phyloP scores from a whole-genome alignment of 176 grass and related monocot genomes.

The Carex cristatella region DNA sequence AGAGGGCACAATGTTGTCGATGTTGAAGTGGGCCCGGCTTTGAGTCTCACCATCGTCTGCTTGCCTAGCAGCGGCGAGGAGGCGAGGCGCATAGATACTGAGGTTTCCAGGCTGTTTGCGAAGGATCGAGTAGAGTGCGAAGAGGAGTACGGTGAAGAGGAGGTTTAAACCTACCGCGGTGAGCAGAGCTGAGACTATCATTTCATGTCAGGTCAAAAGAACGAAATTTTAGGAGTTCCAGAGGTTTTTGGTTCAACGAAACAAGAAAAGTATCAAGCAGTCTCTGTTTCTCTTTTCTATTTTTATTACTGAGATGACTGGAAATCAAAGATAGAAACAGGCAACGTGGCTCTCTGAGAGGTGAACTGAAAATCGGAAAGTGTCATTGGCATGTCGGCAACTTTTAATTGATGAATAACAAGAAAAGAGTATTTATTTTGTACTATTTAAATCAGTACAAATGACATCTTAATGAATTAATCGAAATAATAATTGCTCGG shows the following conservation, averaged over 20 bases:
- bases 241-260: slow-evolving; percentile 18
- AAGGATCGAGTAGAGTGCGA: slow-evolving; percentile 57
- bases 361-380: too few species aligned
- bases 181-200: slow-evolving; percentile 84
- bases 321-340: background rate
- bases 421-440: background rate
- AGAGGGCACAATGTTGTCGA: slow-evolving; percentile 41
- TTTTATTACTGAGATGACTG: background rate
- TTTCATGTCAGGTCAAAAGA: slow-evolving; percentile 8
- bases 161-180: slow-evolving; percentile 92
- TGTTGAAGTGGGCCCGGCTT: slow-evolving; percentile 8
- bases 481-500: too few species aligned
- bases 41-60: background rate
- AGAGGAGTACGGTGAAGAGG: slow-evolving; percentile 57
- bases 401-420: background rate
- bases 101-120: slow-evolving; percentile 46
- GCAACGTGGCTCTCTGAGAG: background rate
- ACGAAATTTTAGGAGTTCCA: background rate
- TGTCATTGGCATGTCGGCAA: too few species aligned
- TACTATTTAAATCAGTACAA: background rate
- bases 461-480: too few species aligned
- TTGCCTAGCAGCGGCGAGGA: slow-evolving; percentile 24
- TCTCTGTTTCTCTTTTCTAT: background rate
- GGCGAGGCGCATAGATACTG: slow-evolving; percentile 60
- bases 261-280: background rate